Evolutionary conservation across 2,329 filamentous ascomycete genomes (phyloP), one percentile per base, ranked within the genome.

Genomic region (Xylaria sp.): DNA sequence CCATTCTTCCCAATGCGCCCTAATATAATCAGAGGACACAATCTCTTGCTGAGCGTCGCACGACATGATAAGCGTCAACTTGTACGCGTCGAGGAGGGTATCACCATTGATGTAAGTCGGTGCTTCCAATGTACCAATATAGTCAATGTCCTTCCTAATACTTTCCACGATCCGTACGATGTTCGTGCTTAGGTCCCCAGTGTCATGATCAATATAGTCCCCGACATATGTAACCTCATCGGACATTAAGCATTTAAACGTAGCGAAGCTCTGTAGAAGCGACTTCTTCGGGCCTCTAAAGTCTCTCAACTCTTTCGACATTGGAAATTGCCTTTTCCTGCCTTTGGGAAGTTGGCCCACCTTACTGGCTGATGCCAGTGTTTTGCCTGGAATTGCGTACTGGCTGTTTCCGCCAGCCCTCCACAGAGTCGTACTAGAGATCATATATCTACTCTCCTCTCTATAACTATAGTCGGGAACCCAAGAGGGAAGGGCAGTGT

Each of bases 141-240:
- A 55, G 11, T 51, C 47, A 3, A 66, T 57, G 15, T 60, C 57
- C 41, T 60, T 62, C 17, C 15, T 54, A 11, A 60, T 56, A n/a
- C 11, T 29, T 17, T 55, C 29, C 3, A 65, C 54, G 9, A 61
- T 61, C 6, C 13, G 19, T 11, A 40, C n/a, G 23, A 62, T 51
- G 35, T 62, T 64, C 1, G 38, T 19, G 3, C 38, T 19, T 4
- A 64, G 46, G 2, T 43, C 29, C 4, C 13, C 40, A 1, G 37
- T 17, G 25, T 61, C 64, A 3, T 11, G 55, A 19, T 67, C 60
- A 10, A 63, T 38, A 1, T 58, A 25, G 21, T 60, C 64, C 17
- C 63, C 65, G 19, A 67, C 29, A 33, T 69, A 71, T 13, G 62
- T 41, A 40, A 71, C 70, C 27, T 69, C 63, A n/a, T 71, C 69